Evolutionary conservation across 2,329 filamentous ascomycete genomes (phyloP).

Genomic region (Penicillium sp.): DNA sequence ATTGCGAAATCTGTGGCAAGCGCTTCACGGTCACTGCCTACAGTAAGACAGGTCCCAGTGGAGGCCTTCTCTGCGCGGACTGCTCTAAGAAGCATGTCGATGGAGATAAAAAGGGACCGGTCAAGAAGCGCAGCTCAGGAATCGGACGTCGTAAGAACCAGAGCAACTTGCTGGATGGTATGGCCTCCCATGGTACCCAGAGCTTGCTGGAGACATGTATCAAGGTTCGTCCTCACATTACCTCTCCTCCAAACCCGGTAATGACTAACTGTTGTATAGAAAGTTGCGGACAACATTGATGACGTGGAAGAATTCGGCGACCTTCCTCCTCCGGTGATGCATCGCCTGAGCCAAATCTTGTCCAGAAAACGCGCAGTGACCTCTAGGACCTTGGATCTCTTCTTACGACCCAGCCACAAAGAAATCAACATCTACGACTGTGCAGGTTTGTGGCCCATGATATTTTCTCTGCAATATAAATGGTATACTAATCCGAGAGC

Average conservation of each 20-base stretch:
- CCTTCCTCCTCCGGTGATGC: constrained; percentile 54
- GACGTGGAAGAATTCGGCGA: constrained; percentile 63
- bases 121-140: constrained; percentile 53
- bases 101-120: constrained; percentile 55
- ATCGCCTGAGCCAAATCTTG: constrained; percentile 59
- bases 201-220: constrained; percentile 55
- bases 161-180: constrained; percentile 78
- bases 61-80: constrained; percentile 75
- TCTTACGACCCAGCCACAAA: constrained; percentile 51
- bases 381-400: constrained; percentile 43
- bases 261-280: constrained; percentile 29
- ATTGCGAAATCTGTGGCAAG: constrained; percentile 79
- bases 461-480: not conserved
- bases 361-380: constrained; percentile 59
- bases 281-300: constrained; percentile 59
- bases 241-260: not conserved
- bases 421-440: constrained; percentile 59
- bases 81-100: constrained; percentile 73
- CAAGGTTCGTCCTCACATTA: constrained; percentile 36
- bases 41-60: constrained; percentile 73
- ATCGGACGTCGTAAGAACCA: constrained; percentile 69
- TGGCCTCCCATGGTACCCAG: constrained; percentile 41
- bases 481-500: constrained; percentile 29
- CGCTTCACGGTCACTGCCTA: constrained; percentile 92
- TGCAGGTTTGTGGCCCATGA: constrained; percentile 43